Percentiles rank a stretch among this genome's conserved stretches.
Conservation (phyloP, 1,284 basidiomycete genomes). For the Agaricales sp. region DNA sequence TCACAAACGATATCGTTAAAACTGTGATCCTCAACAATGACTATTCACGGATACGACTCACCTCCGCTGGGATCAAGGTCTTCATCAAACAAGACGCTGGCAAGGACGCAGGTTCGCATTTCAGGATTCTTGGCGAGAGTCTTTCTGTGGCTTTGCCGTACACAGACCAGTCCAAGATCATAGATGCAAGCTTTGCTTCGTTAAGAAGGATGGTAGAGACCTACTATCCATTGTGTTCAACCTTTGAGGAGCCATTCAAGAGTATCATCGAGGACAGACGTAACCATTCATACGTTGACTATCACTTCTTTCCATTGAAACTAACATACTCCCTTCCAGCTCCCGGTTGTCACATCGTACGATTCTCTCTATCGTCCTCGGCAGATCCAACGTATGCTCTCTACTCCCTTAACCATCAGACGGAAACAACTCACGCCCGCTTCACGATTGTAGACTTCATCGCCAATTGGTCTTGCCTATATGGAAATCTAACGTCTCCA, state of each 20-base stretch:
- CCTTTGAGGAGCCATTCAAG: constrained; percentile 53
- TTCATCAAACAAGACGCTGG: constrained; percentile 61
- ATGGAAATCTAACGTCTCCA: constrained; percentile 83
- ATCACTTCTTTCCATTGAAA: too few species aligned
- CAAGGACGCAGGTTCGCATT: constrained; percentile 41
- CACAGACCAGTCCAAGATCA: constrained; percentile 53
- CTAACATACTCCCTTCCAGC: constrained; percentile 19
- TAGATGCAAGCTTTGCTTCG: constrained; percentile 47
- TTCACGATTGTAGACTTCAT: constrained; percentile 52
- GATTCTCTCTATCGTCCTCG: constrained; percentile 46
- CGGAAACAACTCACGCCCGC: too few species aligned
- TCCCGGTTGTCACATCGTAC: constrained; percentile 65
- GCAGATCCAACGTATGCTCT: constrained; percentile 40
- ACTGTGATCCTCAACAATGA: constrained; percentile 76
- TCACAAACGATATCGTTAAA: constrained; percentile 82
- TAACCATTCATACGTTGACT: constrained; percentile 22
- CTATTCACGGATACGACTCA: constrained; percentile 77
- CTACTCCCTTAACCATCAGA: constrained; percentile 2
- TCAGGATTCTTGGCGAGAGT: constrained; percentile 80
- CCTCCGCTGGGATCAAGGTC: constrained; percentile 87
- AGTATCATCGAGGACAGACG: constrained; percentile 37
- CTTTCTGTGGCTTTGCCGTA: constrained; percentile 77
- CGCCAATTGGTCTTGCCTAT: constrained; percentile 77
- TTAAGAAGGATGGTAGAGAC: constrained; percentile 61
- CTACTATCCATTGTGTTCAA: constrained; percentile 68